Conservation (phyloP, 192 early-diverging fungal species). For the Obelidium mucronatum region DNA sequence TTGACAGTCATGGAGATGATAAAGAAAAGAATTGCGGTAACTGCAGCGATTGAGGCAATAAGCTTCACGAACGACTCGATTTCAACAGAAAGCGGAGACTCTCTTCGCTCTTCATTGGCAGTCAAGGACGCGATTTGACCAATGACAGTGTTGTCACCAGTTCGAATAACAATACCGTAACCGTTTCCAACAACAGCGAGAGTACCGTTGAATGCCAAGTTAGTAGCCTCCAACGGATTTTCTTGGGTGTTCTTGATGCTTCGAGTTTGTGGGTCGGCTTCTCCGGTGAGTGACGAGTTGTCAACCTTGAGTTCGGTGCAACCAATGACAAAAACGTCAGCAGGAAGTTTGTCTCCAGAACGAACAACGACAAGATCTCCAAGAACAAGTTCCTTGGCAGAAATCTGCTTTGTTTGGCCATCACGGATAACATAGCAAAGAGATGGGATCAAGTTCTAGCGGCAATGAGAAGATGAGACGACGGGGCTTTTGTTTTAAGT, state of each 20-base stretch:
- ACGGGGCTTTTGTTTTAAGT: background rate
- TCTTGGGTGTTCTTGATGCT: slow-evolving; percentile 25
- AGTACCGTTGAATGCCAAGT: slow-evolving; percentile 55
- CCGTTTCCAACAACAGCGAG: slow-evolving; percentile 57
- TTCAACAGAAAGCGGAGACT: background rate
- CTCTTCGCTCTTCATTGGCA: slow-evolving; percentile 13
- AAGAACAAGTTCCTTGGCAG: slow-evolving; percentile 44
- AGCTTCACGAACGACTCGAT: background rate
- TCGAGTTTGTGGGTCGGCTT: slow-evolving; percentile 52
- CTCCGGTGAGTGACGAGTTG: slow-evolving; percentile 58
- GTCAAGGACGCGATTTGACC: slow-evolving; percentile 35
- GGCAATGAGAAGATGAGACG: background rate
- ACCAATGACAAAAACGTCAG: slow-evolving; percentile 49
- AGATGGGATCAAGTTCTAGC: slow-evolving; percentile 17
- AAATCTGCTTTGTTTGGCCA: slow-evolving; percentile 31
- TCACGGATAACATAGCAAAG: slow-evolving; percentile 43
- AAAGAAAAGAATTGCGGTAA: slow-evolving; percentile 13
- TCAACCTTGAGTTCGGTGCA: slow-evolving; percentile 54
- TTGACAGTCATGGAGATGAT: slow-evolving; percentile 4
- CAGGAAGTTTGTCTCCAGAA: slow-evolving; percentile 54
- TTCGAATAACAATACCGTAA: slow-evolving; percentile 60
- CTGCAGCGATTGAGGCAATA: background rate
- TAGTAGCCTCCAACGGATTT: slow-evolving; percentile 53
- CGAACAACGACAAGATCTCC: slow-evolving; percentile 53
- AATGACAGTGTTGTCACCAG: slow-evolving; percentile 61